Base-by-base conservation (phyloP, 2,329 filamentous ascomycete genomes). In the Calycina herbarum region DNA sequence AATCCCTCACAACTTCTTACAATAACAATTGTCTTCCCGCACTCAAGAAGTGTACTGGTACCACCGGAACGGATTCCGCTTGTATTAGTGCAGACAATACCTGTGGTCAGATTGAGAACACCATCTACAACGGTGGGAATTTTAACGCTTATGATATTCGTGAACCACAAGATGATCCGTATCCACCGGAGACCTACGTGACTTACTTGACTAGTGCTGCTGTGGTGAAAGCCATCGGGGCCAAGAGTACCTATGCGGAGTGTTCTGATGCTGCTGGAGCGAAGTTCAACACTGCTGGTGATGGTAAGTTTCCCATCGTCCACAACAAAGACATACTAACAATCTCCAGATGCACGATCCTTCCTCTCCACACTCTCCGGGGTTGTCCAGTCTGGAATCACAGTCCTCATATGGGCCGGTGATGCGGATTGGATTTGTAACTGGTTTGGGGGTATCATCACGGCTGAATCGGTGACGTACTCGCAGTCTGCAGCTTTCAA, bases 1-100 rank as follows among this genome's bases (percentile, higher is more conserved):
- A 70, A 11, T 67, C 70, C 3, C 77, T 78, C 59, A 69, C 75
- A 3, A 70, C 71, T 7, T 74, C 71, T 38, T 81, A 79, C 68
- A 74, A 76, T 24, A 67, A 64, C 4, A 66, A 72, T 13, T 81
- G 80, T 67, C 69, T 77, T 0, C 79, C 81, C 3, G 74, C 76
- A 0, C 64, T 82, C 1, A 57, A 79, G 31, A 65, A 76, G 59
- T 83, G 81, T 70, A 69, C 72, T 5, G 61, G 67, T 6, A 66
- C 66, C 2, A 75, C 94, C 0, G 94, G 94, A 5, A 97, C 91
- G 11, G 97, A 83, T 35, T 85, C 85, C 58, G 82, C 82, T 81
- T 98, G 94, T n/a, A 93, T 90, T 71, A 89, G 89, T 54, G 79
- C 77, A 45, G 85, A 87, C 90, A 72, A 69, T 29, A 72, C 72